Evolutionary conservation across 2,329 filamentous ascomycete genomes (phyloP).

Genomic region (Exophiala bonariae): DNA sequence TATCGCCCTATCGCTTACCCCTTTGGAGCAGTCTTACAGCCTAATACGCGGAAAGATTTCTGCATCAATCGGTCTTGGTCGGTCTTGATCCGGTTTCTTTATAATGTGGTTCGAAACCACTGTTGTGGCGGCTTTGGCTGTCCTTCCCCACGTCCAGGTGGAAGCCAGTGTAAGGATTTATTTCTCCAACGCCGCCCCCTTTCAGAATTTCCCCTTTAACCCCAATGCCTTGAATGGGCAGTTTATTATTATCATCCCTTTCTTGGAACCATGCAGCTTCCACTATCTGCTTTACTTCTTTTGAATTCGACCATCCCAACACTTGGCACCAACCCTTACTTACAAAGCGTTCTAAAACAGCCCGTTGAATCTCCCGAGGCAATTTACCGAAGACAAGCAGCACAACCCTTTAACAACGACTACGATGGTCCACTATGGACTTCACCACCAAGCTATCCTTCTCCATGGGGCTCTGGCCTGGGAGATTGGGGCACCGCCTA

Average conservation of each 20-base stretch:
- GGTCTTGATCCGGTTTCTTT: too few species aligned
- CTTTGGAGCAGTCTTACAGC: too few species aligned
- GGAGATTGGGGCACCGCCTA: conserved; percentile 78
- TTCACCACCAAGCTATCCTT: conserved; percentile 74
- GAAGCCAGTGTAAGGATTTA: too few species aligned
- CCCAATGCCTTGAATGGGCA: neutral
- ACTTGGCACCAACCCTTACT: conserved; percentile 15
- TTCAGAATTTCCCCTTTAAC: neutral
- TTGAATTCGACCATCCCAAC: conserved; percentile 21
- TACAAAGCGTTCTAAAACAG: conserved; percentile 17
- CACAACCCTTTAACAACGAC: conserved; percentile 23
- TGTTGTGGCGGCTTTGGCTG: too few species aligned
- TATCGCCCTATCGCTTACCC: too few species aligned
- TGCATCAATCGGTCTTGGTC: too few species aligned
- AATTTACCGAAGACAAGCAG: conserved; percentile 19
- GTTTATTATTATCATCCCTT: too few species aligned
- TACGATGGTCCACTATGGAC: conserved; percentile 32
- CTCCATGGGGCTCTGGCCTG: conserved; percentile 77
- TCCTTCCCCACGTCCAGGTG: too few species aligned
- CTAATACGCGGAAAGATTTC: too few species aligned
- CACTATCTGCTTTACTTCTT: conserved; percentile 15
- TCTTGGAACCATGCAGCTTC: conserved; percentile 9
- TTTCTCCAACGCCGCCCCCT: too few species aligned
- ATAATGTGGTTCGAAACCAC: too few species aligned
- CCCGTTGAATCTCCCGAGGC: conserved; percentile 21